Evolutionary conservation across 1,284 basidiomycete genomes (phyloP), one percentile per base, ranked within the genome.

Genomic region (Leucoagaricus sp.): DNA sequence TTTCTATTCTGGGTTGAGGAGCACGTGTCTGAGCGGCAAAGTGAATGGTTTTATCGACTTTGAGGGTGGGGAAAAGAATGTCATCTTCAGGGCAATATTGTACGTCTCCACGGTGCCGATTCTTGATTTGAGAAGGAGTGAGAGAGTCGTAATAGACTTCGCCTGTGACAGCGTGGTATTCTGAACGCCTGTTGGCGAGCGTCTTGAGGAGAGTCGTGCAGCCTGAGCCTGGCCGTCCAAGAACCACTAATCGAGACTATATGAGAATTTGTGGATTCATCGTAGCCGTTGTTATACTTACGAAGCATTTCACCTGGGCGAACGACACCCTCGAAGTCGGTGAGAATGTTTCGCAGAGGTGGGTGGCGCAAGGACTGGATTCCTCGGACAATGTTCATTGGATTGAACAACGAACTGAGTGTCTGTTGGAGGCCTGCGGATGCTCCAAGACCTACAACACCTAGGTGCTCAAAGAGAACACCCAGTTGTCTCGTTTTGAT

Each of bases 201-300:
- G 79, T 78, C 68, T 90, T 90, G 55, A 93, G 80, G 36, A 93
- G 77, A 0, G 89, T 89, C 19, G 78, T 83, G 67, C 91, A 93
- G 1, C 91, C 91, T 0, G 87, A 82, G 13, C 82, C 82, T 9
- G 84, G 84, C 12, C 82, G 73, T 10, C 85, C 84, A 41, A 86
- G 73, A 8, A 86, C 84, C 25, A 84, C 79, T 82, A 58, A 5
- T 51, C n/a, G n/a, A n/a, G n/a, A n/a, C n/a, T n/a, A 13, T 13
- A 28, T 29, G 15, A 19, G 51, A 50, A 26, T 17, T 40, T 48
- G 12, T 17, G 53, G n/a, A 42, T 7, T 46, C 15, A 49, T 29
- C 13, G 7, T 4, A 46, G 8, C 13, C 17, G 15, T 46, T 4
- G 26, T 17, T 49, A 13, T 44, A 47, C 2, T 48, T 55, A 81